Evolutionary conservation across 2,329 filamentous ascomycete genomes (phyloP), one percentile per base, ranked within the genome.

Genomic region (Trichophyton rubrum): DNA sequence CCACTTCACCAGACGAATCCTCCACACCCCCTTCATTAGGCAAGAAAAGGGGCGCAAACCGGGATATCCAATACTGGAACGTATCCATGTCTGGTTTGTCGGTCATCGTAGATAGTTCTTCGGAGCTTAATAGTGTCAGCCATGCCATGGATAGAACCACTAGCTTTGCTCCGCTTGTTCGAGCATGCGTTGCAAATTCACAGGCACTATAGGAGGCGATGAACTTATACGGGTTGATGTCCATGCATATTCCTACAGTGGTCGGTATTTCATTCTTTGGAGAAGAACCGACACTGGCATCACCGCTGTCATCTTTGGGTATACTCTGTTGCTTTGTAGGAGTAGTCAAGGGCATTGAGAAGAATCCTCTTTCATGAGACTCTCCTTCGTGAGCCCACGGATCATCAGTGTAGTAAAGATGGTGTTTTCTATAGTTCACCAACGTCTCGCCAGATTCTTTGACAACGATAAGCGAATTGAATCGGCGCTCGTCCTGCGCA

Each of bases 401-500:
- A 66, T 85, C 83, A 66, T 86, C 84, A 6, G 83, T 85, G 70
- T 84, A 85, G 74, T 85, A 86, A 62, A 86, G 78, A 66, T 85
- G 85, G 9, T 77, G 77, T 69, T 86, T 86, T 64, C 83, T 80
- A 71, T 86, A 85, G 67, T 85, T 83, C 51, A 75, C 72, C 11
- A 85, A 65, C 2, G 84, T 72, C n/a, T 75, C 67, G 2, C 83
- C 84, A 0, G 68, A 65, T 2, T 81, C 78, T n/a, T 77, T 75
- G 27, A 85, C 77, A 24, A 83, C 80, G 17, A 86, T 77, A 3
- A 80, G 78, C 7, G 80, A 79, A 68, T 86, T 86, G 72, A 84
- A 86, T 40, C 63, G 41, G 6, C 59, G 49, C n/a, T 43, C 61
- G 3, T 47, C 60, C n/a, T 55, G 27, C 13, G 59, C 33, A 1